Evolutionary conservation across 225 moss, liverwort and hornwort species (phyloP).

Genomic region (Asterella californica): DNA sequence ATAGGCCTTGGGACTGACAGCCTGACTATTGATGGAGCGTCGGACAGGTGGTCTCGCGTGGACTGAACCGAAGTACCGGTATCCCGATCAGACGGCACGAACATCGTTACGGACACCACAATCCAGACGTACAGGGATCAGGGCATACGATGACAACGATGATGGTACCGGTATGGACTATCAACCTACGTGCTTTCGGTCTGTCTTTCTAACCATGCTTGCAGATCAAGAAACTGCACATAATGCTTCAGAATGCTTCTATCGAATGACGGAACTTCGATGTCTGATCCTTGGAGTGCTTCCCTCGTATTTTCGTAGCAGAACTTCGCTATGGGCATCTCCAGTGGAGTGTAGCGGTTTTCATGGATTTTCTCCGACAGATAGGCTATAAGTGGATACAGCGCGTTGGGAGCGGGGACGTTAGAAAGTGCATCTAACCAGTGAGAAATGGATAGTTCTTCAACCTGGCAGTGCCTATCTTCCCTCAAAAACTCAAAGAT

Average conservation of each 20-base stretch:
- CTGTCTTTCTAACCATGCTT: no score
- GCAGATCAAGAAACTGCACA: not conserved
- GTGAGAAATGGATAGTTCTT: not conserved
- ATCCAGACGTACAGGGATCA: no score
- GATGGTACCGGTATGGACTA: no score
- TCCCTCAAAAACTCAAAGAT: not conserved
- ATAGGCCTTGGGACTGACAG: no score
- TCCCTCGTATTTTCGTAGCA: not conserved
- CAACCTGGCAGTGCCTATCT: not conserved
- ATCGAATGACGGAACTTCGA: not conserved
- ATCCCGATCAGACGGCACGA: no score
- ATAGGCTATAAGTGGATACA: not conserved
- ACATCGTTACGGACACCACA: no score
- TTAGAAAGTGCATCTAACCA: constrained; percentile 4
- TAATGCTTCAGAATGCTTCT: not conserved
- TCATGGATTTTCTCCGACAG: not conserved
- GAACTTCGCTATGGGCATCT: not conserved
- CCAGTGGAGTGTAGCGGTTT: not conserved
- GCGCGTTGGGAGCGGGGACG: not conserved
- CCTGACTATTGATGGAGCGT: no score
- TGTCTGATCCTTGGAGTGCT: not conserved
- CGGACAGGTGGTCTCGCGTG: no score
- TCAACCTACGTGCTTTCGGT: no score
- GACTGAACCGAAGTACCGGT: no score
- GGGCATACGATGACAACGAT: no score